Percentiles rank a stretch among this genome's conserved stretches.
Conservation (phyloP, 2,329 filamentous ascomycete genomes). For the Beauveria rudraprayagi region DNA sequence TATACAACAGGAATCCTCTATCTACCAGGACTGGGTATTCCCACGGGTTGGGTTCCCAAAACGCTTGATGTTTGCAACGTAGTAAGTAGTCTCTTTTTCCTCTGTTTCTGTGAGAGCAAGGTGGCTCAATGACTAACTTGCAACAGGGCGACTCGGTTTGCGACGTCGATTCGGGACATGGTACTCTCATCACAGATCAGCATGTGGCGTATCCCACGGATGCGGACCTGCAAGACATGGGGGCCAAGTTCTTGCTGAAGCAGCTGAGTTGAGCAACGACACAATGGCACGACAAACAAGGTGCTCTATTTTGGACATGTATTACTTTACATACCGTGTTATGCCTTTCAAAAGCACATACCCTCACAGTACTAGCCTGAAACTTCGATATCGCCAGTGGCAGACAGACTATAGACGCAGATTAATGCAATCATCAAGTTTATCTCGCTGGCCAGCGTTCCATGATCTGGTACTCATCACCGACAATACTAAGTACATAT, state of each 20-base stretch:
- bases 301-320: neutral
- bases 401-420: no score
- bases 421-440: no score
- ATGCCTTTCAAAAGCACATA: no score
- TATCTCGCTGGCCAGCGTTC: no score
- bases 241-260: constrained; percentile 5
- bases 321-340: neutral
- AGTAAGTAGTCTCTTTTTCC: neutral
- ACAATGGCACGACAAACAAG: neutral
- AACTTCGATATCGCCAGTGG: no score
- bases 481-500: no score
- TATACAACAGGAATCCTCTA: neutral
- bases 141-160: constrained; percentile 11
- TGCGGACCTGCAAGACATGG: constrained; percentile 4
- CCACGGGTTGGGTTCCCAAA: constrained; percentile 8
- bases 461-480: no score
- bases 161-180: neutral
- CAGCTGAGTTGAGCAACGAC: neutral
- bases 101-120: neutral
- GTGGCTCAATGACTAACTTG: neutral
- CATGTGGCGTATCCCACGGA: constrained; percentile 7
- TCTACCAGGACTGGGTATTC: neutral
- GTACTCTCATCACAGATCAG: neutral
- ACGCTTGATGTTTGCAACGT: constrained; percentile 12
- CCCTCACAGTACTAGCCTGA: no score